These are phyloP conservation scores for Hibiscus trionum DNA, from an alignment of 345 rosid genomes.

Conservation along the genomic window DNA sequence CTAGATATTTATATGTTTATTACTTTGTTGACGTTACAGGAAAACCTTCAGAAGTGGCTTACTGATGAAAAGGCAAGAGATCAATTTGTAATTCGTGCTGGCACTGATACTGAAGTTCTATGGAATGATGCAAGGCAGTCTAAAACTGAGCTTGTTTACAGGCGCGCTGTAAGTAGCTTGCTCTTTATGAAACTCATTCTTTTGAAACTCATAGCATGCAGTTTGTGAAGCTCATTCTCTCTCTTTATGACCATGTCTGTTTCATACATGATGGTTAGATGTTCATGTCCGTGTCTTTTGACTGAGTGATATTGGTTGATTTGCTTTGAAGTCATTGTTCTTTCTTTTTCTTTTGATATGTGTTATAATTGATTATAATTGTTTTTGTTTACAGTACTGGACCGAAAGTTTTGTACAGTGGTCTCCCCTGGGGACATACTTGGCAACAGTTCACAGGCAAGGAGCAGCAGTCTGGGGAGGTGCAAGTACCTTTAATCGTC, in stretches of 20 bases:
- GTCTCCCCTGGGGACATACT: conserved; percentile 92
- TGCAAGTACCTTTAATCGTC: conserved; percentile 64
- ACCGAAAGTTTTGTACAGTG: conserved; percentile 92
- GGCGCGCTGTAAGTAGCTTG: conserved; percentile 62
- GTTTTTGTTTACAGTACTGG: conserved; percentile 57
- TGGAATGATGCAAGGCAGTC: conserved; percentile 93
- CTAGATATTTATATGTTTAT: background rate
- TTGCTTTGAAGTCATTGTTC: background rate
- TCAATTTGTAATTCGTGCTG: conserved; percentile 88
- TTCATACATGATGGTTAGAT: background rate
- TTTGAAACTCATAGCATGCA: too few relatives aligned
- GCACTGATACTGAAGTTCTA: conserved; percentile 79
- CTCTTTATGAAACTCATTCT: too few relatives aligned
- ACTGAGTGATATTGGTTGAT: background rate
- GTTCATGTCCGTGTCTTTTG: background rate
- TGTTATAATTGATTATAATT: background rate
- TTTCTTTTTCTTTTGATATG: too few relatives aligned
- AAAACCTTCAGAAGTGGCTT: conserved; percentile 89
- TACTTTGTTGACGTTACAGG: conserved; percentile 36
- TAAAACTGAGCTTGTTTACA: conserved; percentile 88
- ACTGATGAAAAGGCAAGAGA: conserved; percentile 90
- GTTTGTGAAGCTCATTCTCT: background rate
- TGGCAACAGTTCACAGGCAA: conserved; percentile 90
- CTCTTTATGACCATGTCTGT: too few relatives aligned
- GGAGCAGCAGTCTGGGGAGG: conserved; percentile 99